Base-by-base conservation (phyloP, 148 eudicot genomes). In the Spergularia bocconei region DNA sequence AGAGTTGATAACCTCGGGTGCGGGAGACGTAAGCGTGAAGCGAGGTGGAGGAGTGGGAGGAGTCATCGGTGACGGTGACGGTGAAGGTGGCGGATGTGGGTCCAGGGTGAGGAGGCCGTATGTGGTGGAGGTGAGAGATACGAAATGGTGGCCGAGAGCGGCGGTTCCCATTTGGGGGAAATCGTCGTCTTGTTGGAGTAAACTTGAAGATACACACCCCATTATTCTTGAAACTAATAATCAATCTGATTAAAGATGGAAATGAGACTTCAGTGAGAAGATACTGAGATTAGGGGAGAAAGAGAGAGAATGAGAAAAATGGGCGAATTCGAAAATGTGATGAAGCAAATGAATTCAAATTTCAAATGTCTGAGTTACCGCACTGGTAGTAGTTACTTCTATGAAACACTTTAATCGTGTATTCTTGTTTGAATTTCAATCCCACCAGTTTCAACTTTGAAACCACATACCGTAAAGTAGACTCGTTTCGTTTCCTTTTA, bases 131-230 rank as follows among this genome's bases (percentile, higher is more conserved):
- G 76, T 48, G 33, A 56, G 66, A 20, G 62, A 66, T 59, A 53
- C 51, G 56, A 77, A 39, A 87, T 74, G 88, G 7, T 86, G 85
- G 69, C 82, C 84, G 56, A 90, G 79, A 0, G 47, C 55, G 44
- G 80, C 65, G 79, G 79, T 78, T 13, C 91, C 84, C 21, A 86
- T 81, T 23, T 82, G 84, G 59, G 82, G 60, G 81, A 91, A 86
- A 0, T 91, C 98, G 10, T 93, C 93, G 38, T 93, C 91, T 38
- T 82, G 85, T 78, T 78, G 85, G 7, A 93, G 85, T 14, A 93
- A 70, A 60, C 85, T 74, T 1, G 98, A 91, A 1, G 97, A 93
- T 23, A 90, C 93, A 70, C 98, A 93, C 1, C 98, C 97, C 90
- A 90, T 90, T 25, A 1, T 38, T 50, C 7, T 3, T 39, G 6